These are phyloP conservation scores for Pseudocercospora vitis DNA, from an alignment of 2,329 filamentous ascomycete genomes.

Conservation along the genomic window DNA sequence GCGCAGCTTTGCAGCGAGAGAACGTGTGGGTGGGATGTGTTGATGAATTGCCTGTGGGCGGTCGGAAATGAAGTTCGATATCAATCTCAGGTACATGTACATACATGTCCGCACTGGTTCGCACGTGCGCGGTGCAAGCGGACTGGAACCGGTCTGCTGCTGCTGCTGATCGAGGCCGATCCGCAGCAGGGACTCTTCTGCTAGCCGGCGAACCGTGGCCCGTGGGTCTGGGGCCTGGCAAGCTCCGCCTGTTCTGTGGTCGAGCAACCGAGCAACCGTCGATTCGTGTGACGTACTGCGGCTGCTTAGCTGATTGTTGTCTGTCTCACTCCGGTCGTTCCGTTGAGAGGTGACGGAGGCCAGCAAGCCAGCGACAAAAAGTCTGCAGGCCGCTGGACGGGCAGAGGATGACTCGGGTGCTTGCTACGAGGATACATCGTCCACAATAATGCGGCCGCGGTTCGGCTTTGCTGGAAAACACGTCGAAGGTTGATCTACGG, in stretches of 20 bases:
- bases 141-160: background rate
- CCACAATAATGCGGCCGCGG: background rate
- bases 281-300: background rate
- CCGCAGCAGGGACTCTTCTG: background rate
- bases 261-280: background rate
- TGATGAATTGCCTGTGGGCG: too few relatives aligned
- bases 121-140: conserved; percentile 1
- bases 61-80: too few relatives aligned
- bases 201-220: background rate
- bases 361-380: background rate
- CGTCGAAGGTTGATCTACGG: conserved; percentile 4
- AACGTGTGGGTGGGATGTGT: too few relatives aligned
- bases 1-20: too few relatives aligned
- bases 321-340: conserved; percentile 4
- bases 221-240: too few relatives aligned
- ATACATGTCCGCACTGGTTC: background rate
- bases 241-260: conserved; percentile 3
- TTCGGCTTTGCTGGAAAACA: background rate
- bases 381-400: background rate
- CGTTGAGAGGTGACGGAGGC: background rate
- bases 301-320: conserved; percentile 4
- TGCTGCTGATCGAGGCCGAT: background rate
- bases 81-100: too few relatives aligned
- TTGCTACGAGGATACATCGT: background rate
- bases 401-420: background rate